phyloP scores from a whole-genome alignment of 1,284 basidiomycete genomes.

The Malassezia brasiliensis region DNA sequence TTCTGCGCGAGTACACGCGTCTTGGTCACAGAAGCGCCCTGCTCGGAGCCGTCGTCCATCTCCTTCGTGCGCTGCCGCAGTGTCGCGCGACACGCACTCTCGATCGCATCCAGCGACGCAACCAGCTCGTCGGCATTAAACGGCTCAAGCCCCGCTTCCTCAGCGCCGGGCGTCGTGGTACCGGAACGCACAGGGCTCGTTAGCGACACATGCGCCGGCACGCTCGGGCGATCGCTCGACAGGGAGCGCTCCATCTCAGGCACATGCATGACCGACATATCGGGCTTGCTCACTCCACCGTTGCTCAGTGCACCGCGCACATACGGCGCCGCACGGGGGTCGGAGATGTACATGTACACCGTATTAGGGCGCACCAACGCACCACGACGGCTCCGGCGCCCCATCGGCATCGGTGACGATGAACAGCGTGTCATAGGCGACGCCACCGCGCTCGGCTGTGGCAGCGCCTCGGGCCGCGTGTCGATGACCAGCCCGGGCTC shows the following conservation, averaged over 20 bases:
- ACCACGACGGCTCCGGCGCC: background rate
- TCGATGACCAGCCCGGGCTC: conserved; percentile 10
- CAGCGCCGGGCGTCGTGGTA: background rate
- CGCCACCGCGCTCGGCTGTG: background rate
- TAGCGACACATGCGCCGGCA: background rate
- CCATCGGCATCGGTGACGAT: background rate
- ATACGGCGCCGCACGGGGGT: conserved; percentile 10
- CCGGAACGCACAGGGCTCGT: background rate
- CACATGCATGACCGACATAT: background rate
- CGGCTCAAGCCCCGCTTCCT: background rate
- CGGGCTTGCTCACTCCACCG: conserved; percentile 6
- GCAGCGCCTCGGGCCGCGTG: conserved; percentile 7
- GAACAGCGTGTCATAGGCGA: background rate
- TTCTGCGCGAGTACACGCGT: background rate
- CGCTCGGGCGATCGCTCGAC: background rate
- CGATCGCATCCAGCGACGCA: conserved; percentile 10
- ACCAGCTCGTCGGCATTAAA: conserved; percentile 5
- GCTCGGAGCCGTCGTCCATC: background rate
- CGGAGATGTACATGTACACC: conserved; percentile 13
- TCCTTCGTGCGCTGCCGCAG: background rate
- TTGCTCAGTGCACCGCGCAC: conserved; percentile 15
- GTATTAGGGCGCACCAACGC: background rate
- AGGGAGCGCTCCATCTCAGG: background rate
- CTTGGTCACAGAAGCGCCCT: background rate
- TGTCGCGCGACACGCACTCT: conserved; percentile 4